Conservation (phyloP, 169 alveolate genomes). For the Eimeria brunetti region DNA sequence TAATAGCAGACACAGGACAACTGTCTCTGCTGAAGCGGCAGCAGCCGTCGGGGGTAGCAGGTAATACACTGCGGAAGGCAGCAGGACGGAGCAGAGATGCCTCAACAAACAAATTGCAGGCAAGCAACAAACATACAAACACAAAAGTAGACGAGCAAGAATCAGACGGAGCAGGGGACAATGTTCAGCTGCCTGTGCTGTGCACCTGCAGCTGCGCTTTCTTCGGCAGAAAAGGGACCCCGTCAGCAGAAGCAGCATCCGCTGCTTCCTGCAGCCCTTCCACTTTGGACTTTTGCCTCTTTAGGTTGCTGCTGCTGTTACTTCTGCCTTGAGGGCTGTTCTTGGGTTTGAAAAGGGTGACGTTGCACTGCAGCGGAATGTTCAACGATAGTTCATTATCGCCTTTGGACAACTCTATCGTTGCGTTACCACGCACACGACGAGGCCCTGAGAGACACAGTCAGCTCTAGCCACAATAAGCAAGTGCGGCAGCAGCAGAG, state of each 20-base stretch:
- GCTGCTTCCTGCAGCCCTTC: background rate
- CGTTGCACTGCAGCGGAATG: slow-evolving; percentile 57
- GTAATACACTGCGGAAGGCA: background rate
- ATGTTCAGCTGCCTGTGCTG: background rate
- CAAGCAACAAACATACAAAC: background rate
- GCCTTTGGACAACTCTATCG: slow-evolving; percentile 34
- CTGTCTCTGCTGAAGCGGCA: background rate
- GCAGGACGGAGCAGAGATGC: background rate
- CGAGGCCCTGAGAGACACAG: slow-evolving; percentile 45
- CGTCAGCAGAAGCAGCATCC: slow-evolving; percentile 11
- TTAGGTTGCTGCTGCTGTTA: background rate
- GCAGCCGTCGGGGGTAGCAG: background rate
- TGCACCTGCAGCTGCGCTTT: slow-evolving; percentile 49
- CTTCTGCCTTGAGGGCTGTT: slow-evolving; percentile 13
- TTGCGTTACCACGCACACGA: slow-evolving; percentile 45
- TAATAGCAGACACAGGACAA: background rate
- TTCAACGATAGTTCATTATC: background rate
- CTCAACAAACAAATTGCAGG: background rate
- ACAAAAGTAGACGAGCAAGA: background rate
- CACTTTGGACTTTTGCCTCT: background rate
- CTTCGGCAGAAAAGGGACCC: slow-evolving; percentile 17
- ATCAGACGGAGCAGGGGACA: background rate
- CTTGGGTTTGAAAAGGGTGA: slow-evolving; percentile 40
- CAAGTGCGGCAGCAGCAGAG: background rate
- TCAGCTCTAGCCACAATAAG: background rate